These are phyloP conservation scores for Epichloe sylvatica DNA, from an alignment of 2,329 filamentous ascomycete species.

Conservation along the genomic window DNA sequence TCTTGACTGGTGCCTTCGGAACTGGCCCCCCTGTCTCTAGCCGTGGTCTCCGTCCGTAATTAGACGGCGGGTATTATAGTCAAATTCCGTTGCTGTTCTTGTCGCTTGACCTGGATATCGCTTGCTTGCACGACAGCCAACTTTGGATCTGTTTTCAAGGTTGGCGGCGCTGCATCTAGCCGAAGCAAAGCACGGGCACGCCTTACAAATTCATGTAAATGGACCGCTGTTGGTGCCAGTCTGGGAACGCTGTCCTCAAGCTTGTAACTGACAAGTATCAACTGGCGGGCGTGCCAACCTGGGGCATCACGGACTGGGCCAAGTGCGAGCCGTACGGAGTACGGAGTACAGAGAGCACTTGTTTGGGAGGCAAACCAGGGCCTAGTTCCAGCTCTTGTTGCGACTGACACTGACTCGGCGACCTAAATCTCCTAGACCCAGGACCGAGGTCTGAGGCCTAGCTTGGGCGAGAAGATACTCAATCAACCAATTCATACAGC, in stretches of 20 bases:
- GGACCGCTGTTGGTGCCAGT: background rate
- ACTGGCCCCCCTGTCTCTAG: background rate
- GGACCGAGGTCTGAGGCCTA: background rate
- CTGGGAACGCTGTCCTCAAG: background rate
- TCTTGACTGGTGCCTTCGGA: background rate
- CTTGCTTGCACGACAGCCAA: no score
- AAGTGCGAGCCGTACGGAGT: no score
- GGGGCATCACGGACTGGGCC: no score
- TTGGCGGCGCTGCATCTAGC: conserved; percentile 1
- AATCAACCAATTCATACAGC: background rate
- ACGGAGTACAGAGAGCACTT: no score
- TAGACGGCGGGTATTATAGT: background rate
- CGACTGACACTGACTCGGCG: background rate
- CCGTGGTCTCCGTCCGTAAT: background rate
- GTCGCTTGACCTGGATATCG: background rate
- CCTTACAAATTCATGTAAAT: background rate
- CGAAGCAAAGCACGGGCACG: background rate
- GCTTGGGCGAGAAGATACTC: background rate
- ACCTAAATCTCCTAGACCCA: background rate
- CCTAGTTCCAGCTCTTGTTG: background rate
- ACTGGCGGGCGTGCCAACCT: no score
- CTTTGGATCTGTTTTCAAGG: background rate
- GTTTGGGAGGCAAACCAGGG: background rate
- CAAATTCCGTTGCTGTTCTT: background rate
- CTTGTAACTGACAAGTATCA: no score